These are phyloP conservation scores for Diplotaxis tenuifolia DNA, from an alignment of 345 rosid species.

Conservation along the genomic window DNA sequence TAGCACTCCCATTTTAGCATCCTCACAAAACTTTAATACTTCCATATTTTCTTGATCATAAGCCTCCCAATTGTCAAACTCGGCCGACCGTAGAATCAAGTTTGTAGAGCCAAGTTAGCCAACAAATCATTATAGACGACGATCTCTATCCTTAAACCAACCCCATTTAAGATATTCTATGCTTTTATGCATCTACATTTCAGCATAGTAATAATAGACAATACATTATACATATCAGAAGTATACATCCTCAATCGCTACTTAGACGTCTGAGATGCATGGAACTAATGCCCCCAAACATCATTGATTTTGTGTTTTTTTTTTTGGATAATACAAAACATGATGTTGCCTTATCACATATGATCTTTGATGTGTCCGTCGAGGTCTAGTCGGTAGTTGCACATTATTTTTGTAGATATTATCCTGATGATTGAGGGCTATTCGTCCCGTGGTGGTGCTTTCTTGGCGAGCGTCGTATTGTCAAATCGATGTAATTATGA, in stretches of 20 bases:
- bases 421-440: not conserved
- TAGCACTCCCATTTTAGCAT: too few relatives aligned
- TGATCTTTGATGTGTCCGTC: not conserved
- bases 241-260: not conserved
- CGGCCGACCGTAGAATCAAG: too few relatives aligned
- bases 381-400: not conserved
- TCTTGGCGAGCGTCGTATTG: not conserved
- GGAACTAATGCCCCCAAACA: not conserved
- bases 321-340: not conserved
- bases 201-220: not conserved
- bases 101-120: conserved; percentile 38
- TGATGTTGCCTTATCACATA: not conserved
- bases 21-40: too few relatives aligned
- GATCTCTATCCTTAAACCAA: conserved; percentile 15
- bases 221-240: not conserved
- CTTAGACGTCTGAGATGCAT: not conserved
- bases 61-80: too few relatives aligned
- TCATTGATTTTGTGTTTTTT: not conserved
- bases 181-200: too few relatives aligned
- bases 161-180: too few relatives aligned
- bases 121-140: conserved; percentile 27
- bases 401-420: not conserved
- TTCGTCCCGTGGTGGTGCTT: not conserved
- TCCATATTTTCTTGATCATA: too few relatives aligned
- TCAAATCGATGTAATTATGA: not conserved